Base-by-base conservation (phyloP, 306 rosid genomes). In the Psophocarpus tetragonolobus region DNA sequence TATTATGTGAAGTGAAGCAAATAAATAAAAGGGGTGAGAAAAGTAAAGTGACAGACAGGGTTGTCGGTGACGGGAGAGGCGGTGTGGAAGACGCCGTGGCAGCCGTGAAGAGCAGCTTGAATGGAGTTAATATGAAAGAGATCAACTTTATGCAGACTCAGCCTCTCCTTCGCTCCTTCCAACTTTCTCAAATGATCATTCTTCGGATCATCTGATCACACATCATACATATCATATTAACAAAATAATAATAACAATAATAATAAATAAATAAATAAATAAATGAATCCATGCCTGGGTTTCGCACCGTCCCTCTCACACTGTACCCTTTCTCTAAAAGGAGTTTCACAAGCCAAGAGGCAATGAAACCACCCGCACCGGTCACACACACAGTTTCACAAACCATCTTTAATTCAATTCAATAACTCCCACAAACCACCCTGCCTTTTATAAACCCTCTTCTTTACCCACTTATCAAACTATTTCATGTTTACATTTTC, bases 351-450 rank as follows among this genome's bases (percentile, higher is more conserved):
- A 91, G 85, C 97, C 99, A 95, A 6, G 99, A 92, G 13, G 97
- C 99, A 57, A 95, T 92, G 85, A 91, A 95, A 15, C 99, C 99
- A 1, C 94, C 97, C 11, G 99, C 99, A 3, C 99, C 99, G 45
- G 99, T 92, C 75, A 95, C 97, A 51, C 97, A 92, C 8, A 95
- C 85, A 8, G 87, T 95, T 80, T 89, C 84, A 15, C n/a, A n/a
- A n/a, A n/a, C n/a, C n/a, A n/a, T n/a, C n/a, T n/a, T n/a, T n/a
- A n/a, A n/a, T n/a, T n/a, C n/a, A n/a, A n/a, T n/a, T n/a, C n/a
- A n/a, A n/a, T n/a, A n/a, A n/a, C n/a, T n/a, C n/a, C n/a, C n/a
- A n/a, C n/a, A n/a, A n/a, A n/a, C n/a, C n/a, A n/a, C n/a, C n/a
- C n/a, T 6, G 13, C 68, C 68, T 61, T 61, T 61, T 61, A 61